Evolutionary conservation across 2,329 filamentous ascomycete species (phyloP).

Genomic region (Penicillium sp.): DNA sequence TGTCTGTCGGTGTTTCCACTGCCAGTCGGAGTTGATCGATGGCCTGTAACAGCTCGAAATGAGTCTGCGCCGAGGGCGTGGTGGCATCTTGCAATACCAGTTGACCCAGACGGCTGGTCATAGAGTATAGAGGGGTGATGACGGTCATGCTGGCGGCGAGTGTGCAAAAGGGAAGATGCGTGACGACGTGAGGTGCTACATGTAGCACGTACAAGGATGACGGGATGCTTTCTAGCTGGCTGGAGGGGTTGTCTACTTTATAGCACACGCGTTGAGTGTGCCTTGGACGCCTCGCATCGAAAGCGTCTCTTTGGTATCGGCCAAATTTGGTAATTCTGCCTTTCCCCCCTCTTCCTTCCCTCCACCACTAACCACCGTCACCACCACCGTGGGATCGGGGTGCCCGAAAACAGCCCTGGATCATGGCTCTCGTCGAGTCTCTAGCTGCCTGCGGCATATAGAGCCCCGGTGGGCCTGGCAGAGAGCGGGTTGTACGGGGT

Average conservation of each 20-base stretch:
- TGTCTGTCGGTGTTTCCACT: conserved; percentile 35
- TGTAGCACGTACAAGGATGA: conserved; percentile 10
- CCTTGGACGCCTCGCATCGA: too few relatives aligned
- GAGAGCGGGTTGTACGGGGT: too few relatives aligned
- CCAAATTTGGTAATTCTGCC: too few relatives aligned
- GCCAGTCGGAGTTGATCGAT: conserved; percentile 29
- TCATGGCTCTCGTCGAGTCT: too few relatives aligned
- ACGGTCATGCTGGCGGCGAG: conserved; percentile 17
- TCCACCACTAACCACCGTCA: too few relatives aligned
- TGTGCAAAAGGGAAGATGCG: neutral
- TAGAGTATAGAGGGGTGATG: conserved; percentile 12
- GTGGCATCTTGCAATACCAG: conserved; percentile 19
- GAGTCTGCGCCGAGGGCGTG: conserved; percentile 20
- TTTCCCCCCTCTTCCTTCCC: too few relatives aligned
- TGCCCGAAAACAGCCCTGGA: conserved; percentile 9
- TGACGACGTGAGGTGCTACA: neutral
- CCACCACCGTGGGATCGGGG: neutral
- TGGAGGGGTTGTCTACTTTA: conserved; percentile 1
- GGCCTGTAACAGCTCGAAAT: conserved; percentile 28
- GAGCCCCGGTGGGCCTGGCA: too few relatives aligned
- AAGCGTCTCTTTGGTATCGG: too few relatives aligned
- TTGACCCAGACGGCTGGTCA: conserved; percentile 16
- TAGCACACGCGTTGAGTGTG: too few relatives aligned
- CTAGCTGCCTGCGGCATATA: too few relatives aligned
- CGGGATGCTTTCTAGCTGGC: conserved; percentile 1